phyloP scores from a whole-genome alignment of 2,329 filamentous ascomycete genomes.

The Sclerotinia trifoliorum region DNA sequence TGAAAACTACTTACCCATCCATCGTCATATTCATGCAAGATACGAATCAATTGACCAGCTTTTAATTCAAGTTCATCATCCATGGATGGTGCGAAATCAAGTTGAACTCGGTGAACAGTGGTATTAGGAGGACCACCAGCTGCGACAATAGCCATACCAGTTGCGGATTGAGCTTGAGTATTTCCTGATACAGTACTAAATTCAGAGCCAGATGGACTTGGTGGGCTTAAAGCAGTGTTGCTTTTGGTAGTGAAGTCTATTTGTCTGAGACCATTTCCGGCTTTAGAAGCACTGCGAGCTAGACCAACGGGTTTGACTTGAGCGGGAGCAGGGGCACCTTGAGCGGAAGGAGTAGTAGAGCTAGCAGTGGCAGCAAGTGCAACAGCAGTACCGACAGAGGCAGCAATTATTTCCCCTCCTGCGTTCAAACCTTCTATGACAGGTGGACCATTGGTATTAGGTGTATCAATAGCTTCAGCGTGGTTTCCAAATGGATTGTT shows the following conservation, averaged over 20 bases:
- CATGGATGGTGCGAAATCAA: constrained; percentile 91
- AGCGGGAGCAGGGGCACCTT: constrained; percentile 31
- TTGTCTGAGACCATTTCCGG: constrained; percentile 51
- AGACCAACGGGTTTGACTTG: constrained; percentile 34
- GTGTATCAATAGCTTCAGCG: constrained; percentile 49
- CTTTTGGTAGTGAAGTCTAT: constrained; percentile 52
- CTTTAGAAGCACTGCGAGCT: constrained; percentile 56
- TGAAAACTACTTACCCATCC: constrained; percentile 72
- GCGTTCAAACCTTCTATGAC: constrained; percentile 43
- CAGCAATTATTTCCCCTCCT: constrained; percentile 43
- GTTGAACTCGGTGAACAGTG: constrained; percentile 84
- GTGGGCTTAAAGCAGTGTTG: constrained; percentile 44
- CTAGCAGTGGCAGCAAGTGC: constrained; percentile 29
- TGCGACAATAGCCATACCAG: constrained; percentile 60
- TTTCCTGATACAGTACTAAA: constrained; percentile 56
- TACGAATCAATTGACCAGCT: constrained; percentile 78
- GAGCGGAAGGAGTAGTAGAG: constrained; percentile 22
- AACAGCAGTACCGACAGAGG: constrained; percentile 25
- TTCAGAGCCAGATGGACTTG: constrained; percentile 63
- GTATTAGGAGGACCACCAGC: constrained; percentile 58
- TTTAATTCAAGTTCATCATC: constrained; percentile 84
- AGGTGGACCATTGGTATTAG: constrained; percentile 45
- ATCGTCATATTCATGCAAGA: constrained; percentile 96
- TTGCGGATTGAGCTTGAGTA: constrained; percentile 46
- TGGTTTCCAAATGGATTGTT: constrained; percentile 71